A percentile compares a stretch with the other conserved stretches of the same genome.
phyloP scores from a whole-genome alignment of 208 protist genomes.

The Jaenimonas drosophilae region DNA sequence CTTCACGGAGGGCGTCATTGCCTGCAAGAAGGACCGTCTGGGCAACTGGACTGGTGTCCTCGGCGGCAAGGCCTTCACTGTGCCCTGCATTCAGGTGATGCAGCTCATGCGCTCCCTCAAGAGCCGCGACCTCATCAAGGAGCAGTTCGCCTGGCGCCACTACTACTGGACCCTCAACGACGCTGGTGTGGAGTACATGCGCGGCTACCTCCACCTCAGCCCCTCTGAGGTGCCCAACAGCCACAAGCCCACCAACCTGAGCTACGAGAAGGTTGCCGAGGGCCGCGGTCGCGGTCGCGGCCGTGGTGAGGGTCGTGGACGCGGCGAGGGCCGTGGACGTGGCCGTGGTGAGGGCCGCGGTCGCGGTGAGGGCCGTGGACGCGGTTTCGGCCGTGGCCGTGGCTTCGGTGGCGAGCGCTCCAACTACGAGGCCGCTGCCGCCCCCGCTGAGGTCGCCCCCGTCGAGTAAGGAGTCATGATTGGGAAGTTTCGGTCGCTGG shows the following conservation, averaged over 20 bases:
- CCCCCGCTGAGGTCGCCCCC: slow-evolving; percentile 13
- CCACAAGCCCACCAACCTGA: slow-evolving; percentile 61
- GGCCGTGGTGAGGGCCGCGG: slow-evolving; percentile 16
- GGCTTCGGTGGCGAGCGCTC: slow-evolving; percentile 72
- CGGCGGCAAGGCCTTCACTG: slow-evolving; percentile 66
- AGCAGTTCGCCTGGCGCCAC: slow-evolving; percentile 92
- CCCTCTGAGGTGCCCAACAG: slow-evolving; percentile 83
- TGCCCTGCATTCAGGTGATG: slow-evolving; percentile 79
- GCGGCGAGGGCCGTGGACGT: slow-evolving; percentile 19
- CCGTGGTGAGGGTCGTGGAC: slow-evolving; percentile 29
- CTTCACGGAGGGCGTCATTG: slow-evolving; percentile 86
- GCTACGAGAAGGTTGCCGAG: slow-evolving; percentile 41
- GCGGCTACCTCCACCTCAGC: slow-evolving; percentile 89
- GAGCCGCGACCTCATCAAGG: slow-evolving; percentile 87
- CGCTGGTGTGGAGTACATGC: slow-evolving; percentile 89
- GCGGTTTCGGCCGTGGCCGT: slow-evolving; percentile 60
- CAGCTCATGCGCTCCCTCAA: slow-evolving; percentile 88
- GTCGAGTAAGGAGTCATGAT: slow-evolving; percentile 13
- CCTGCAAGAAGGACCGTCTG: slow-evolving; percentile 88
- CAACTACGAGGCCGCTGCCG: slow-evolving; percentile 50
- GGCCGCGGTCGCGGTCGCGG: slow-evolving; percentile 26
- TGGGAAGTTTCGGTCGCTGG: slow-evolving; percentile 1
- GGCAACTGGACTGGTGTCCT: slow-evolving; percentile 77
- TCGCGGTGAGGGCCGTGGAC: slow-evolving; percentile 44
- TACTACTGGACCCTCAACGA: slow-evolving; percentile 94